Conservation (phyloP, 495 filamentous ascomycete genomes). For the Daldinia caldariorum region DNA sequence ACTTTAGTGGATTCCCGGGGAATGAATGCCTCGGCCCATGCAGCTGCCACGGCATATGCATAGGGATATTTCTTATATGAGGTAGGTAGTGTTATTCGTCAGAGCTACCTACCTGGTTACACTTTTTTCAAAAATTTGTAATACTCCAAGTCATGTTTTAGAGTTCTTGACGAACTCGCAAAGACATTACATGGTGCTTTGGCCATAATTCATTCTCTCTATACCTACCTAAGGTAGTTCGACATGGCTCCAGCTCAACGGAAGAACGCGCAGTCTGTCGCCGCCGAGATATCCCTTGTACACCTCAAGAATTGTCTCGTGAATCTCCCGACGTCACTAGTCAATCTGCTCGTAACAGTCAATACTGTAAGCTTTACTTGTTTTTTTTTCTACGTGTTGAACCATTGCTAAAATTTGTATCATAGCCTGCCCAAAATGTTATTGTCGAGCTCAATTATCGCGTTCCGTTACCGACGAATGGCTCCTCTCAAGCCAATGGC, state of each 20-base stretch:
- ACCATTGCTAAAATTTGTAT: constrained; percentile 19
- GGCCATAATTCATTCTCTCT: neutral
- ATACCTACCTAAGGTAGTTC: neutral
- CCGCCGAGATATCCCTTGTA: constrained; percentile 80
- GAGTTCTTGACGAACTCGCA: neutral
- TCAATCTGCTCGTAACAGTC: constrained; percentile 81
- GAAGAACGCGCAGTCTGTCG: constrained; percentile 71
- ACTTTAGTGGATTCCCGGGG: constrained; percentile 9
- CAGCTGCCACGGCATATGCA: constrained; percentile 30
- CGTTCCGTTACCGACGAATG: constrained; percentile 48
- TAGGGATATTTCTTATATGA: constrained; percentile 6
- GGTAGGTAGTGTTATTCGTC: neutral
- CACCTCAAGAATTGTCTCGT: constrained; percentile 93
- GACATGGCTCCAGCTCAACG: constrained; percentile 64
- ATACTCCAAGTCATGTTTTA: constrained; percentile 11
- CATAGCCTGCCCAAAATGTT: constrained; percentile 89
- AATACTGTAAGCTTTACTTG: constrained; percentile 73
- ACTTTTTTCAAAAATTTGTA: neutral
- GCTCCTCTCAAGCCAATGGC: constrained; percentile 51
- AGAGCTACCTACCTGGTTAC: no score
- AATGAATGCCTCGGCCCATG: constrained; percentile 40
- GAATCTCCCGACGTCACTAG: constrained; percentile 88
- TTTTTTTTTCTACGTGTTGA: neutral
- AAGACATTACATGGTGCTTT: constrained; percentile 8
- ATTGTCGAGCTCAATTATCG: constrained; percentile 86